Evolutionary conservation across 2,329 filamentous ascomycete species (phyloP), one percentile per base, ranked within the genome.

Genomic region (Coniochaeta sp.): DNA sequence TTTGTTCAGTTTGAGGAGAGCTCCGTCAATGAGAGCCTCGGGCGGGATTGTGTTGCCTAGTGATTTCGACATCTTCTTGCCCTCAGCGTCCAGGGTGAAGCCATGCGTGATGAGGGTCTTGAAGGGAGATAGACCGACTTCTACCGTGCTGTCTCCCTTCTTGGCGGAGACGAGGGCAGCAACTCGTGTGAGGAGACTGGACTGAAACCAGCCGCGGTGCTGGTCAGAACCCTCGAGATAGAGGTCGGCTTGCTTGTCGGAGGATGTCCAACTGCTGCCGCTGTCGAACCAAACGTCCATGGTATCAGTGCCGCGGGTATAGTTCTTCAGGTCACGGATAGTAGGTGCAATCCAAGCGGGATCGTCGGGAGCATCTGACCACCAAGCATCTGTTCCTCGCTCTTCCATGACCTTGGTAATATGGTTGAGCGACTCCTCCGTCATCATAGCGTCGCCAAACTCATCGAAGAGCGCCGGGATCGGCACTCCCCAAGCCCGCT

Each of bases 231-330:
- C 94, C 71, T 99, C 94, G 3, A 97, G 79, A 64, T 95, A 97
- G 22, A 97, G 79, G 65, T 99, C 91, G 0, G 90, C 90, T 22
- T 66, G 84, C 57, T 51, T 64, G 45, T 57, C 60, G 26, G 72
- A 74, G 63, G 81, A 76, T 4, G 76, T 87, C 94, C 94, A 99
- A 63, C 90, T 96, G 48, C 88, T 96, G 6, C 94, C 94, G 58
- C 94, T 97, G 67, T 99, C 94, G 60, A 99, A 99, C 94, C 94
- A 99, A 9, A 99, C 94, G 67, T 99, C 94, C 94, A 99, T 99
- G 0, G 94, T 99, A 63, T 99, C 94, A 40, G 77, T 88, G 13
- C 92, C 92, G 56, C 94, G 86, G 47, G 79, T 75, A 63, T 86
- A 94, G 5, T 71, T 64, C 8, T 74, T 74, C 13, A 76, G 71